phyloP scores from a whole-genome alignment of 495 filamentous ascomycete species.

The Pseudevernia furfuracea region DNA sequence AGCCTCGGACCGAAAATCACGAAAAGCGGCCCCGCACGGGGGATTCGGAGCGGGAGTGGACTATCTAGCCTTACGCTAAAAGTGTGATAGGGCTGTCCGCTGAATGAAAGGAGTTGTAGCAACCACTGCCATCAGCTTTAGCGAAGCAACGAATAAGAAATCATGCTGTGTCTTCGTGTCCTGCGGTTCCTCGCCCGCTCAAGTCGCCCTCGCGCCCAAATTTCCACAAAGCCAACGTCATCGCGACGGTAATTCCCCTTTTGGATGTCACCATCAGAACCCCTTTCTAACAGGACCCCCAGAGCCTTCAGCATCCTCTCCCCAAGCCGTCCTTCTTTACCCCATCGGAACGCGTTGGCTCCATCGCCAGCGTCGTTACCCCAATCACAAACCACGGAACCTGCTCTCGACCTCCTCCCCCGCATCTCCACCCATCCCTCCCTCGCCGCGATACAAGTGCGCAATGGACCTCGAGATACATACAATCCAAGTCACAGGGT shows the following conservation, averaged over 20 bases:
- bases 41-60: no score
- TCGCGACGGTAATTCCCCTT: conserved; percentile 5
- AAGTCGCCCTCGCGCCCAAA: background rate
- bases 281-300: background rate
- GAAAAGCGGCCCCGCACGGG: no score
- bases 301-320: conserved; percentile 18
- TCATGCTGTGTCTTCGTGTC: conserved; percentile 13
- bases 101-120: no score
- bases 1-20: background rate
- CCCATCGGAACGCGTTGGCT: background rate
- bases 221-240: background rate
- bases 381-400: background rate
- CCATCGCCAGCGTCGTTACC: background rate
- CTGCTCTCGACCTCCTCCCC: conserved; percentile 20
- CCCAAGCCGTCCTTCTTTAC: conserved; percentile 1
- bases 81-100: background rate
- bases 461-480: conserved; percentile 49
- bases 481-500: conserved; percentile 53
- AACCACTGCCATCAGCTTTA: background rate
- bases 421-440: conserved; percentile 43
- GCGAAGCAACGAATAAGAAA: background rate
- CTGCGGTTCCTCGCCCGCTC: conserved; percentile 9
- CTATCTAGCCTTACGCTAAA: background rate
- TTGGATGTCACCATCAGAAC: background rate
- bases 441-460: conserved; percentile 40